A percentile compares a stretch with the other conserved stretches of the same genome.
Evolutionary conservation across 2,329 filamentous ascomycete species (phyloP).

Genomic region (Rhynchosporium graminicola): DNA sequence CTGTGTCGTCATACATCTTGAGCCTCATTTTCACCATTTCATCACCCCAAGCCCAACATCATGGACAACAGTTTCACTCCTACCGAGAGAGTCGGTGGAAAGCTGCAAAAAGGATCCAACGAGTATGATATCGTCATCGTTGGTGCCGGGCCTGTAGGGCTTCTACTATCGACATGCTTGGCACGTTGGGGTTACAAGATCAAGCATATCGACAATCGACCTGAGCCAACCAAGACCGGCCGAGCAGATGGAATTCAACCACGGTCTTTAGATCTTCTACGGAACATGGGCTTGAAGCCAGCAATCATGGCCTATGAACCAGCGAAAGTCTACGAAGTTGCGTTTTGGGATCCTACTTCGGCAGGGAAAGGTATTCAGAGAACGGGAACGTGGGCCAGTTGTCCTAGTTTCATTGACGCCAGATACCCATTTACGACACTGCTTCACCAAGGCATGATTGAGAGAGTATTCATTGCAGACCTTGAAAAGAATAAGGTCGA

Average conservation of each 20-base stretch:
- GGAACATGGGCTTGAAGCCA: constrained; percentile 87
- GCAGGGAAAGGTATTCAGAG: constrained; percentile 60
- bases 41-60: neutral
- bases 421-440: constrained; percentile 71
- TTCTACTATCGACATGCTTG: constrained; percentile 84
- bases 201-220: constrained; percentile 90
- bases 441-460: constrained; percentile 71
- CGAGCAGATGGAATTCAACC: constrained; percentile 92
- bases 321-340: constrained; percentile 79
- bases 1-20: constrained; percentile 8
- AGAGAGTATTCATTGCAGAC: constrained; percentile 68
- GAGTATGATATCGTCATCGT: constrained; percentile 75
- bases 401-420: constrained; percentile 78
- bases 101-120: constrained; percentile 17
- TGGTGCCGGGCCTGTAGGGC: constrained; percentile 84
- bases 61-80: constrained; percentile 34
- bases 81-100: constrained; percentile 23
- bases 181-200: constrained; percentile 93
- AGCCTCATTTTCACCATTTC: neutral
- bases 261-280: constrained; percentile 80
- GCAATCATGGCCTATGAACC: constrained; percentile 86
- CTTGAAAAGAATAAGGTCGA: constrained; percentile 60
- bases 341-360: constrained; percentile 67
- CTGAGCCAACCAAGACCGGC: constrained; percentile 81
- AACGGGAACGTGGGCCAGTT: constrained; percentile 80